Evolutionary conservation across 2,329 filamentous ascomycete genomes (phyloP).

Genomic region (Talaromyces sp.): DNA sequence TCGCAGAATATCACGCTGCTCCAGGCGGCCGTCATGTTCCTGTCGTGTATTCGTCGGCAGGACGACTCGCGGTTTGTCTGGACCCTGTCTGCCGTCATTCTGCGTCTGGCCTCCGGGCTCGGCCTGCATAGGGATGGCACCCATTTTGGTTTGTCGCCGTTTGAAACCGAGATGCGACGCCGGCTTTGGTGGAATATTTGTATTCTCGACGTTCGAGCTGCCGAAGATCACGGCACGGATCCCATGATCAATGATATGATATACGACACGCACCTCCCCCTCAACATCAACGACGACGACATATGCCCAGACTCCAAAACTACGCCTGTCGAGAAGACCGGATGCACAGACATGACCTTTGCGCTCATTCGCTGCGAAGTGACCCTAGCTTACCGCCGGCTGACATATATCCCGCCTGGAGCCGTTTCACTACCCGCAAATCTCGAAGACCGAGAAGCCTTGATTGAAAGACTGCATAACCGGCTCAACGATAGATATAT

Average conservation of each 20-base stretch:
- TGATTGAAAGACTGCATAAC: constrained; percentile 51
- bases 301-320: constrained; percentile 46
- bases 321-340: constrained; percentile 44
- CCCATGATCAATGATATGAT: constrained; percentile 38
- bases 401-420: constrained; percentile 33
- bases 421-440: constrained; percentile 14
- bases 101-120: constrained; percentile 42
- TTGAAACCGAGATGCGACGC: constrained; percentile 50
- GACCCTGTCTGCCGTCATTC: constrained; percentile 38
- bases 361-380: constrained; percentile 52
- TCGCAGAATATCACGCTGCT: constrained; percentile 59
- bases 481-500: constrained; percentile 55
- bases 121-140: constrained; percentile 51
- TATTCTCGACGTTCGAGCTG: constrained; percentile 44
- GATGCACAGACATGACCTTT: constrained; percentile 52
- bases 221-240: constrained; percentile 49
- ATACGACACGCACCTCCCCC: constrained; percentile 46
- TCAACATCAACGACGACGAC: constrained; percentile 52
- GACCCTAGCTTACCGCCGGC: constrained; percentile 36
- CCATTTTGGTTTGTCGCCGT: constrained; percentile 43
- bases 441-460: constrained; percentile 34
- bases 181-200: constrained; percentile 50
- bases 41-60: constrained; percentile 46
- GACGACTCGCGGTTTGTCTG: constrained; percentile 40
- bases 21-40: constrained; percentile 59